Conservation (phyloP, 169 alveolate genomes). For the Cryptosporidium sp. region DNA sequence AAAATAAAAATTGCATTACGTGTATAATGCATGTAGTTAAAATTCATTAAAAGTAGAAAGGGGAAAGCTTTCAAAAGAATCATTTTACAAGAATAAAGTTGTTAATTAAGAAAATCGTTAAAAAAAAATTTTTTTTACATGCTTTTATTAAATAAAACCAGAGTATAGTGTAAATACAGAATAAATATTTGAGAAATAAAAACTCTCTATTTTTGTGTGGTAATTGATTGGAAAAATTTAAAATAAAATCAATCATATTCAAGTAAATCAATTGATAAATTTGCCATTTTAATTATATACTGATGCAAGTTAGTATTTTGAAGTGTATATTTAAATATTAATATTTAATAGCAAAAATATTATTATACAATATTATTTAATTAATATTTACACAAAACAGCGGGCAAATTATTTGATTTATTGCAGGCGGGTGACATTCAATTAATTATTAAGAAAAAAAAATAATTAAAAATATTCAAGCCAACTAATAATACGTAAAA, state of each 20-base stretch:
- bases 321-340: not conserved
- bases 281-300: too few relatives aligned
- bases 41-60: not conserved
- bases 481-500: not conserved
- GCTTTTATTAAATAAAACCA: too few relatives aligned
- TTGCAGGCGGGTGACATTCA: slow-evolving; percentile 6
- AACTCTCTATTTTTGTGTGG: not conserved
- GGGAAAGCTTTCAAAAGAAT: too few relatives aligned
- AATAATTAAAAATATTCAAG: not conserved
- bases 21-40: not conserved
- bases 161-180: too few relatives aligned
- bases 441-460: not conserved
- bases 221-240: too few relatives aligned
- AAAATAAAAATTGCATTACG: not conserved
- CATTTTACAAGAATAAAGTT: too few relatives aligned
- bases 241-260: too few relatives aligned
- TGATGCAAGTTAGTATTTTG: too few relatives aligned
- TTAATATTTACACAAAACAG: too few relatives aligned
- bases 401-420: slow-evolving; percentile 8
- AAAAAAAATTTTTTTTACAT: too few relatives aligned
- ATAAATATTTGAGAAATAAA: not conserved
- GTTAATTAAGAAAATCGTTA: not conserved
- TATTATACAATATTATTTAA: too few relatives aligned
- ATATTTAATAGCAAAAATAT: not conserved
- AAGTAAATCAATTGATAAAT: too few relatives aligned